Conservation (phyloP, 768 basidiomycete species). For the Serendipita sp. region DNA sequence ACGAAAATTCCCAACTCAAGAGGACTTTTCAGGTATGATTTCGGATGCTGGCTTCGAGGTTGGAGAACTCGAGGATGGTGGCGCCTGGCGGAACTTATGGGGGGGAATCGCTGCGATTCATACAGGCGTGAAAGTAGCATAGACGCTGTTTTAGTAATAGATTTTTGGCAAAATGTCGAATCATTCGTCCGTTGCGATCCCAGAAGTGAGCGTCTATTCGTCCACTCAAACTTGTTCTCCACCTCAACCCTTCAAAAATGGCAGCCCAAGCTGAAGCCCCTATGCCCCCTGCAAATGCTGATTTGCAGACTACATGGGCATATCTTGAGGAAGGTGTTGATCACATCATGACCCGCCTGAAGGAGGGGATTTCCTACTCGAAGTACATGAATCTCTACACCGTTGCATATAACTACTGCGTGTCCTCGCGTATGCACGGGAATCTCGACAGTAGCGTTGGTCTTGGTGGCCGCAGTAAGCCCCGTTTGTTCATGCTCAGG, state of each 20-base stretch:
- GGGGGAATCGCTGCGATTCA: conserved; percentile 81
- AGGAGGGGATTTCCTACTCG: conserved; percentile 77
- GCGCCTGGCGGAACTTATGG: conserved; percentile 77
- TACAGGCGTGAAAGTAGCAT: conserved; percentile 54
- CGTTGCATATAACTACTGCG: conserved; percentile 96
- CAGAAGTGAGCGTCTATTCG: conserved; percentile 1
- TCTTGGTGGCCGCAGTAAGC: conserved; percentile 16
- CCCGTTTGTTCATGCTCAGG: conserved; percentile 15
- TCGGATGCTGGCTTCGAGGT: conserved; percentile 67
- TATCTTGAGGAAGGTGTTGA: conserved; percentile 77
- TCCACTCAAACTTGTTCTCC: conserved; percentile 19
- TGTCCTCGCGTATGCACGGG: conserved; percentile 40
- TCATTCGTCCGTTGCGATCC: neutral
- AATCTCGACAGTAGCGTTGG: conserved; percentile 23
- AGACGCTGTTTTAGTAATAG: neutral
- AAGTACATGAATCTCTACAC: conserved; percentile 84
- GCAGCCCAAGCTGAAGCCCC: conserved; percentile 15
- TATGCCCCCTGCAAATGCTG: conserved; percentile 54
- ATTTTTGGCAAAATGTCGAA: neutral
- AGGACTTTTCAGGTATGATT: conserved; percentile 82
- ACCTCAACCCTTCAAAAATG: neutral
- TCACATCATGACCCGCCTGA: conserved; percentile 84
- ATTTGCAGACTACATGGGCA: conserved; percentile 73
- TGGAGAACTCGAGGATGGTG: conserved; percentile 45
- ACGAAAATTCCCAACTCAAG: conserved; percentile 77